A percentile compares a stretch with the other conserved stretches of the same genome.
Evolutionary conservation across 2,329 filamentous ascomycete species (phyloP).

Genomic region (Fusarium buxicola): DNA sequence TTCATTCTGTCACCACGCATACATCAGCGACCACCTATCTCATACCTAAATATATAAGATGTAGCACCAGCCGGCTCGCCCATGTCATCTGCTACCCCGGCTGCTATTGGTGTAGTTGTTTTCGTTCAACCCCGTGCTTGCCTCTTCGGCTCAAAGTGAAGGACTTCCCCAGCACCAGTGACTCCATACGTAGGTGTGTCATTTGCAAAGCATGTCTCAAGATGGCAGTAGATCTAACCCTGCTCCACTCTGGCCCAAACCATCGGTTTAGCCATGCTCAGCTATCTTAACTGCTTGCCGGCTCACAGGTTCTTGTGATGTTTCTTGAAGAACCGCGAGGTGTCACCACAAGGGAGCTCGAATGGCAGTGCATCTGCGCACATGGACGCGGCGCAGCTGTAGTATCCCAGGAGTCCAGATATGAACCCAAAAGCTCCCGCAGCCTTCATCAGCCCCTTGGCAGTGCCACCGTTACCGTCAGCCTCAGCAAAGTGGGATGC

Average conservation of each 20-base stretch:
- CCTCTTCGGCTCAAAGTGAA: not conserved
- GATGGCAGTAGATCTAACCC: not conserved
- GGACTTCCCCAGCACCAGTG: not conserved
- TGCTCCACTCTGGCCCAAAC: not conserved
- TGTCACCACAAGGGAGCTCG: slow-evolving; percentile 42
- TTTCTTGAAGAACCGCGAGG: slow-evolving; percentile 35
- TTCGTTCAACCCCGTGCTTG: not conserved
- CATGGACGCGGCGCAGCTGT: slow-evolving; percentile 39
- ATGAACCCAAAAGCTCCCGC: slow-evolving; percentile 45
- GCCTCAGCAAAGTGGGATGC: slow-evolving; percentile 41
- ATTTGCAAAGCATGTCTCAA: not conserved
- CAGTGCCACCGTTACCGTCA: slow-evolving; percentile 36
- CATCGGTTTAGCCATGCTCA: not conserved
- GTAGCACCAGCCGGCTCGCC: not conserved
- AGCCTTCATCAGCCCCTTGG: slow-evolving; percentile 30
- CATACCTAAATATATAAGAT: not conserved
- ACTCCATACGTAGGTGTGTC: not conserved
- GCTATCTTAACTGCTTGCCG: too few relatives aligned
- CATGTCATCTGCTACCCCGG: not conserved
- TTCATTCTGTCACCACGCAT: not conserved
- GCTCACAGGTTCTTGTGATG: slow-evolving; percentile 10
- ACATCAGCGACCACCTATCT: too few relatives aligned
- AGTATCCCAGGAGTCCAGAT: slow-evolving; percentile 43
- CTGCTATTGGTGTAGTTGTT: not conserved
- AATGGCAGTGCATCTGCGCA: slow-evolving; percentile 44